Evolutionary conservation across 495 filamentous ascomycete species (phyloP).

Genomic region (Sphaerosporella brunnea): DNA sequence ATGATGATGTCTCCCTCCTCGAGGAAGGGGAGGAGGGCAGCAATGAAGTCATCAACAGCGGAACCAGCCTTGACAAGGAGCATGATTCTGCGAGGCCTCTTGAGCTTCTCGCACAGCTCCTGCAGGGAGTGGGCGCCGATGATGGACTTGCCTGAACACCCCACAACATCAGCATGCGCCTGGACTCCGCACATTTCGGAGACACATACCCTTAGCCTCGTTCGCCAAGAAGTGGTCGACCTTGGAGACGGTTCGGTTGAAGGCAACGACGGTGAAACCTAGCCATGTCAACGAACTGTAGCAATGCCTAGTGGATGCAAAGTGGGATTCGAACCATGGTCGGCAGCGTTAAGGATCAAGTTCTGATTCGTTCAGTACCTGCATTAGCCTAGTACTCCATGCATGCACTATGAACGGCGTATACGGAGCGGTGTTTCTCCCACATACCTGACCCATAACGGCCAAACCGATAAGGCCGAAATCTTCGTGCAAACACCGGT

Average conservation of each 20-base stretch:
- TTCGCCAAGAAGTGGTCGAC: slow-evolving; percentile 88
- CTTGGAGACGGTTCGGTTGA: slow-evolving; percentile 95
- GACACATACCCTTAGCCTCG: slow-evolving; percentile 63
- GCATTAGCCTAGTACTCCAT: too few species aligned
- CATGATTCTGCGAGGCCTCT: slow-evolving; percentile 92
- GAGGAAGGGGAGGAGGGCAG: slow-evolving; percentile 73
- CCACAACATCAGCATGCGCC: slow-evolving; percentile 4
- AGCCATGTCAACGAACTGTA: slow-evolving; percentile 1
- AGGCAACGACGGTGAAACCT: slow-evolving; percentile 83
- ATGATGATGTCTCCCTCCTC: slow-evolving; percentile 96
- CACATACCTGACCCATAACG: slow-evolving; percentile 64
- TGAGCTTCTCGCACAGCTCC: slow-evolving; percentile 89
- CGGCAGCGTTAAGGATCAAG: slow-evolving; percentile 94
- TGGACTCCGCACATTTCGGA: neutral
- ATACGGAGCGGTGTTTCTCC: slow-evolving; percentile 2
- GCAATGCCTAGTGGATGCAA: slow-evolving; percentile 2
- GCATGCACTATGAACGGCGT: too few species aligned
- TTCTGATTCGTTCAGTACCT: slow-evolving; percentile 46
- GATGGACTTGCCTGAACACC: slow-evolving; percentile 57
- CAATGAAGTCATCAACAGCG: slow-evolving; percentile 96
- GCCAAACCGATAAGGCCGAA: slow-evolving; percentile 99
- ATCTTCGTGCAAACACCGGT: slow-evolving; percentile 38
- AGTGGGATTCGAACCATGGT: slow-evolving; percentile 39
- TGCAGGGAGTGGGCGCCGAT: slow-evolving; percentile 83
- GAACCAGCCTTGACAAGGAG: slow-evolving; percentile 94